phyloP scores from a whole-genome alignment of 768 basidiomycete species.

The Boletus vermiculosoides region DNA sequence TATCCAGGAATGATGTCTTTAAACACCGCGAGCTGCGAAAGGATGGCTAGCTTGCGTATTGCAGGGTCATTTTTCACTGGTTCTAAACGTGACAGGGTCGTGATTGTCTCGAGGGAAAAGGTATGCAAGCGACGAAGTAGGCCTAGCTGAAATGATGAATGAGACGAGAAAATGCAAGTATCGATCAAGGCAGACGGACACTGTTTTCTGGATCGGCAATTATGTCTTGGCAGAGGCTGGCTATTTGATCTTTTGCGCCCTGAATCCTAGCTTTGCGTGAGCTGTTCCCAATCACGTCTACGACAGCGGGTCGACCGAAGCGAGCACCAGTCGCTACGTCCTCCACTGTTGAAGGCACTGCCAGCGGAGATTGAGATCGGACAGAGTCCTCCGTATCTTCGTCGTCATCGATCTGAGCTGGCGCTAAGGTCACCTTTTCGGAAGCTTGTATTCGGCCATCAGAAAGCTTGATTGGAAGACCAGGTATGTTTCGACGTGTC shows the following conservation, averaged over 20 bases:
- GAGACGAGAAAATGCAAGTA: conserved; percentile 8
- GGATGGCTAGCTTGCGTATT: conserved; percentile 83
- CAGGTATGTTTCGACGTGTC: conserved; percentile 50
- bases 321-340: conserved; percentile 82
- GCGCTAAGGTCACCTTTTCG: conserved; percentile 32
- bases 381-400: conserved; percentile 38
- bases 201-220: conserved; percentile 93
- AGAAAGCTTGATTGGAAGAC: conserved; percentile 84
- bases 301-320: conserved; percentile 81
- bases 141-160: conserved; percentile 58
- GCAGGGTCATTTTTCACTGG: conserved; percentile 75
- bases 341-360: conserved; percentile 43
- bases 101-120: conserved; percentile 78
- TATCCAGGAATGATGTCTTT: conserved; percentile 97
- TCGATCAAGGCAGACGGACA: conserved; percentile 47
- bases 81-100: conserved; percentile 63
- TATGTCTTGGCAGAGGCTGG: conserved; percentile 89
- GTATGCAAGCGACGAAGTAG: conserved; percentile 85
- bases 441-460: conserved; percentile 73
- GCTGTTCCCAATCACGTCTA: conserved; percentile 64
- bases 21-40: conserved; percentile 92
- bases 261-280: conserved; percentile 68
- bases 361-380: conserved; percentile 29
- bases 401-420: conserved; percentile 22
- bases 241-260: conserved; percentile 91